Evolutionary conservation across 1,139 yeast genomes (phyloP), one percentile per base, ranked within the genome.

Genomic region (Lodderomyces parapsilosis): DNA sequence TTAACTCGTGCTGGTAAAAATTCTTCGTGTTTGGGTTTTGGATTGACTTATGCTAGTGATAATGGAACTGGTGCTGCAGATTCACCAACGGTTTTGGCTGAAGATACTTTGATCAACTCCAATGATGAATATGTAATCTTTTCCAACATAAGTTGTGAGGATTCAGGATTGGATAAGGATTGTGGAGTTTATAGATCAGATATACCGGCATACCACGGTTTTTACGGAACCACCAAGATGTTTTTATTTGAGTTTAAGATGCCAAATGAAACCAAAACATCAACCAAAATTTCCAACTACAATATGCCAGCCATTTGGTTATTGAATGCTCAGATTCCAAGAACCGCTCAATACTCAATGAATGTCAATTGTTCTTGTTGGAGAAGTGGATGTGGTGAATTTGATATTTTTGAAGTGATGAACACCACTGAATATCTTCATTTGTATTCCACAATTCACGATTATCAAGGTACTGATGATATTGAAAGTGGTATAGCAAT

Each of bases 271-370:
- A 51, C 68, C 36, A 58, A 69, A 17, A 63, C 57, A 25, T 54
- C 64, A 24, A 44, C 66, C 24, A 54, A 58, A 40, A 71, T 71
- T 51, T 77, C 82, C 60, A 74, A 76, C 57, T 78, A 76, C 59
- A 91, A 91, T 63, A 89, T 90, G 96, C 97, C 98, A 44, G 97
- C 97, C 35, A 82, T 91, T 58, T 91, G 97, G 99, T 73, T 91
- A 59, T 79, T 91, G 62, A 91, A 91, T 60, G 96, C 97, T 36
- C 85, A 87, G 66, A 87, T 91, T 56, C 96, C 98, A 59, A 83
- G 98, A 71, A 91, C 96, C 44, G 66, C 86, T 49, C 97, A 93
- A 71, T 93, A 91, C 52, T 54, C 70, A 10, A 44, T 44, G 60
- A 94, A 94, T 60, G 74, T 72, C 45, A 67, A 82, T 45, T 68